Conservation (phyloP, 2,329 filamentous ascomycete species). For the Scopulariopsis brevicaulis region DNA sequence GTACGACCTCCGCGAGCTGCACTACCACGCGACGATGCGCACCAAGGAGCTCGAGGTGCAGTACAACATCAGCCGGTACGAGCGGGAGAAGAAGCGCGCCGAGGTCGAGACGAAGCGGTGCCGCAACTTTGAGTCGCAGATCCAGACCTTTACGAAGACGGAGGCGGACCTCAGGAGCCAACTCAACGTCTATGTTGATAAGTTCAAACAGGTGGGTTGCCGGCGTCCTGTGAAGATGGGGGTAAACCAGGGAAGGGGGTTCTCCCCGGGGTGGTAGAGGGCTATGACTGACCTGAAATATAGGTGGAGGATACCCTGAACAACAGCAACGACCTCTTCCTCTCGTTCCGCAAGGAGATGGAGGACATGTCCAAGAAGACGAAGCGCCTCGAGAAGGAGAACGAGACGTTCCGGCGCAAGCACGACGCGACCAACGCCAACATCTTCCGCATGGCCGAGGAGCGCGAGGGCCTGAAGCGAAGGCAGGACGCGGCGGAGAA, state of each 20-base stretch:
- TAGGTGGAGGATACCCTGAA: slow-evolving; percentile 99
- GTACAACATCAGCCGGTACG: slow-evolving; percentile 76
- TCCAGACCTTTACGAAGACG: slow-evolving; percentile 91
- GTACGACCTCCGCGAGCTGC: slow-evolving; percentile 88
- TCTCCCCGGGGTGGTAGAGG: background rate
- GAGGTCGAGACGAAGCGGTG: slow-evolving; percentile 72
- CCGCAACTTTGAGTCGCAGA: slow-evolving; percentile 78
- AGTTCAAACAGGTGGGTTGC: slow-evolving; percentile 88
- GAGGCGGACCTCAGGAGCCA: slow-evolving; percentile 90
- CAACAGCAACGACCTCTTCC: slow-evolving; percentile 93
- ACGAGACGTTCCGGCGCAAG: slow-evolving; percentile 80
- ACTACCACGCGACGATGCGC: slow-evolving; percentile 84
- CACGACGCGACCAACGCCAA: slow-evolving; percentile 90
- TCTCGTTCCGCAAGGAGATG: slow-evolving; percentile 98
- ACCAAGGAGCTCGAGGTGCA: slow-evolving; percentile 95
- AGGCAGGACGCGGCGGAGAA: slow-evolving; percentile 28
- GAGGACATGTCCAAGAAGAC: slow-evolving; percentile 99
- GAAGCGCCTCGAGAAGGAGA: slow-evolving; percentile 92
- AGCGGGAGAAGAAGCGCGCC: slow-evolving; percentile 80
- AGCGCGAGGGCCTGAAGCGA: slow-evolving; percentile 65
- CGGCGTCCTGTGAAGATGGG: slow-evolving; percentile 9
- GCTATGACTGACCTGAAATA: background rate
- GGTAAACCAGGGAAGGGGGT: background rate
- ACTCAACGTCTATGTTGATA: slow-evolving; percentile 96
- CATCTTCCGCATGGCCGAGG: slow-evolving; percentile 94